A percentile compares a stretch with the other conserved stretches of the same genome.
Evolutionary conservation across 2,329 filamentous ascomycete genomes (phyloP).

Genomic region (Biscogniauxia sp.): DNA sequence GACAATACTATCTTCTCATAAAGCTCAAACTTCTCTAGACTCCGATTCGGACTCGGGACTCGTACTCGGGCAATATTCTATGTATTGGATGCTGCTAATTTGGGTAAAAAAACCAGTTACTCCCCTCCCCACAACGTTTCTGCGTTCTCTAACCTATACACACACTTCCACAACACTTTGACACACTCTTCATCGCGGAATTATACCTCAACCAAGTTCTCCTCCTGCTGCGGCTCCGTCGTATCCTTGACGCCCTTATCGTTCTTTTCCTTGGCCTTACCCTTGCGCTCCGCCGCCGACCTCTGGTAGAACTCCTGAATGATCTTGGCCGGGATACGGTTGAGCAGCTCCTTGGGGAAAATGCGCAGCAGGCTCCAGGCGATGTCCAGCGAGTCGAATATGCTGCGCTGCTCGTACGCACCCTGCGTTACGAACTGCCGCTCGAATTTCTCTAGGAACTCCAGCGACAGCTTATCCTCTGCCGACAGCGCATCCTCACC

Average conservation of each 20-base stretch:
- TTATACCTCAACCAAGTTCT: conserved; percentile 61
- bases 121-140: conserved; percentile 21
- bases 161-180: conserved; percentile 6
- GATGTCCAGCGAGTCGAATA: conserved; percentile 91
- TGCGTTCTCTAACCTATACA: conserved; percentile 27
- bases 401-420: conserved; percentile 85
- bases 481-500: conserved; percentile 94
- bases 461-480: conserved; percentile 95
- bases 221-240: conserved; percentile 43
- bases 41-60: background rate
- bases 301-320: conserved; percentile 82
- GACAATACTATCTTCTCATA: too few species aligned
- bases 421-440: conserved; percentile 90
- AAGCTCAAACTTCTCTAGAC: conserved; percentile 2
- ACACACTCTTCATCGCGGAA: conserved; percentile 3
- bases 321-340: conserved; percentile 84
- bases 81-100: conserved; percentile 21
- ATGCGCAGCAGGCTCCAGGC: conserved; percentile 96
- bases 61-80: conserved; percentile 10
- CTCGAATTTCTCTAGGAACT: conserved; percentile 99
- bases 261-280: conserved; percentile 53
- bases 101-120: conserved; percentile 16
- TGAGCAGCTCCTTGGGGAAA: conserved; percentile 96
- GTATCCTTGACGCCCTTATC: conserved; percentile 43
- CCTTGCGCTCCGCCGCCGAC: conserved; percentile 60